These are phyloP conservation scores for Cordyceps javanica DNA, from an alignment of 2,329 filamentous ascomycete genomes.

Conservation along the genomic window DNA sequence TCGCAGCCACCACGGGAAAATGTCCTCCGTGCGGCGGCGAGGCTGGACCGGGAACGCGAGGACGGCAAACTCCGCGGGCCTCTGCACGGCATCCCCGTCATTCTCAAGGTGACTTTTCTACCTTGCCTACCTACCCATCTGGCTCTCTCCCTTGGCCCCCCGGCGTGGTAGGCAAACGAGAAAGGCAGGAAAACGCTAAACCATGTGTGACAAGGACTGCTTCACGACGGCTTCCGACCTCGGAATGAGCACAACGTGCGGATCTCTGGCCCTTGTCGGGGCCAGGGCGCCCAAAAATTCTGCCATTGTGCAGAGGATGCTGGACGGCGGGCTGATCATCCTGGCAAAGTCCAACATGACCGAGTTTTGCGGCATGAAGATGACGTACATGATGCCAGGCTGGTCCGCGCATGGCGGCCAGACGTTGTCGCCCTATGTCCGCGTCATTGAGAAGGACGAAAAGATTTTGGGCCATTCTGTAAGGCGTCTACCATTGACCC, in stretches of 20 bases:
- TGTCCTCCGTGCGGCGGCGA: slow-evolving; percentile 11
- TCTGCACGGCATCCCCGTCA: slow-evolving; percentile 21
- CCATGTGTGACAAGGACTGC: too few species aligned
- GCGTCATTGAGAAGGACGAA: slow-evolving; percentile 18
- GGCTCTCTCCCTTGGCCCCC: too few species aligned
- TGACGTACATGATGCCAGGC: slow-evolving; percentile 15
- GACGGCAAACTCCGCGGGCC: slow-evolving; percentile 16
- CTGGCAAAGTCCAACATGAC: slow-evolving; percentile 19
- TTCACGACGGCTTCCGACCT: slow-evolving; percentile 15
- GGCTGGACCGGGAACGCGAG: slow-evolving; percentile 18
- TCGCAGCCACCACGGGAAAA: slow-evolving; percentile 10
- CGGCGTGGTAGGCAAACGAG: too few species aligned
- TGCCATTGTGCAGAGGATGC: slow-evolving; percentile 14
- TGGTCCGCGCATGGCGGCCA: slow-evolving; percentile 23
- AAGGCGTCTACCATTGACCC: too few species aligned
- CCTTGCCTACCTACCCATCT: too few species aligned
- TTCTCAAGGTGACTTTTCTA: slow-evolving; percentile 18
- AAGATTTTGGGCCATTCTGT: slow-evolving; percentile 17
- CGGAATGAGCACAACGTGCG: slow-evolving; percentile 19
- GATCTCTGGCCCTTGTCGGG: slow-evolving; percentile 15
- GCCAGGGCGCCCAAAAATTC: slow-evolving; percentile 13
- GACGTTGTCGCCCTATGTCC: slow-evolving; percentile 23
- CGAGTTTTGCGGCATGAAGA: slow-evolving; percentile 19
- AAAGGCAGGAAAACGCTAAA: too few species aligned
- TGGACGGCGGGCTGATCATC: slow-evolving; percentile 19